These are phyloP conservation scores for Sphenostylis stenocarpa DNA, from an alignment of 306 rosid species.

Conservation along the genomic window DNA sequence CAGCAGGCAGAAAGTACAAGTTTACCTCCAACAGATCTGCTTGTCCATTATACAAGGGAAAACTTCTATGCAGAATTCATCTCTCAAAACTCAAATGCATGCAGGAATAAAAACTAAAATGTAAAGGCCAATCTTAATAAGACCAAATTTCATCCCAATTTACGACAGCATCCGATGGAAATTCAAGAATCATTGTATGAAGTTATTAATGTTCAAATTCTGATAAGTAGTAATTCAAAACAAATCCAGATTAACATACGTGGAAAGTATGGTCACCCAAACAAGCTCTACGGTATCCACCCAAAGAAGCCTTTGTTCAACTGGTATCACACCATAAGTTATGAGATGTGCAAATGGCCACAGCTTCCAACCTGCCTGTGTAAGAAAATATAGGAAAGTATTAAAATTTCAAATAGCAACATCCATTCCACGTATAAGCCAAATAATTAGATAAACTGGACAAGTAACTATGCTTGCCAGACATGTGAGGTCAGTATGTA, in stretches of 20 bases:
- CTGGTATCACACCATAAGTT: conserved; percentile 92
- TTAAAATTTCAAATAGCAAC: conserved; percentile 8
- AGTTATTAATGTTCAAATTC: conserved; percentile 6
- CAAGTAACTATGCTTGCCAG: not conserved
- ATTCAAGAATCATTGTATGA: not conserved
- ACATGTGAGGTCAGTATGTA: not conserved
- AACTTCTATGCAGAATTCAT: not conserved
- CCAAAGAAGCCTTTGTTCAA: conserved; percentile 96
- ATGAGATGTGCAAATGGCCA: conserved; percentile 99
- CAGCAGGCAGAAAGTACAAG: not conserved
- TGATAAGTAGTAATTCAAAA: conserved; percentile 10
- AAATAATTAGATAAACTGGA: not conserved
- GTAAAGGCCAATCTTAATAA: not conserved
- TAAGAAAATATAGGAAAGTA: conserved; percentile 24
- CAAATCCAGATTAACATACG: conserved; percentile 48
- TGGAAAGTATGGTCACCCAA: conserved; percentile 98
- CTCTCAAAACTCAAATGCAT: conserved; percentile 11
- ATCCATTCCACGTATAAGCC: not conserved
- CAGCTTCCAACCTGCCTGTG: conserved; percentile 97
- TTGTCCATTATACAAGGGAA: conserved; percentile 7
- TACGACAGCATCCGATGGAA: not conserved
- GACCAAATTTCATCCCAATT: not conserved
- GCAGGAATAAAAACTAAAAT: not conserved
- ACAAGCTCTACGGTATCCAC: conserved; percentile 89
- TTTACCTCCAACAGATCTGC: not conserved